Base-by-base conservation (phyloP, 1,139 yeast genomes). In the Suhomyces panamericanus region DNA sequence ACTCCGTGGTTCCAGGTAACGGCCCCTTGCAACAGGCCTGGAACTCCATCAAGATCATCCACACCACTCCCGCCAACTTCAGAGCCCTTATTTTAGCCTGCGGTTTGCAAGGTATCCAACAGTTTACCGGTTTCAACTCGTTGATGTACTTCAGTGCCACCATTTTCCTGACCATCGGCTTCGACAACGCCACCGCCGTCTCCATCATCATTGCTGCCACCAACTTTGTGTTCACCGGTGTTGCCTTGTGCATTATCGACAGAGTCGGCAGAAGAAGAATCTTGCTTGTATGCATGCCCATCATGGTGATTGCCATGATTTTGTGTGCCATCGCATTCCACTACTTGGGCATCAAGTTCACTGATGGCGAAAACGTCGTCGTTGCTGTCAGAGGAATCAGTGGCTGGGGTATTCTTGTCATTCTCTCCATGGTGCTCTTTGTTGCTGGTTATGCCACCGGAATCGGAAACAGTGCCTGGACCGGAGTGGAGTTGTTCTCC, bases 401-500 rank as follows among this genome's bases (percentile, higher is more conserved):
- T 32, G 83, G 88, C 2, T 90, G 97, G 96, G 96, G 96, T 12
- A 80, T 87, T 51, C 83, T 89, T 11, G 82, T 91, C 47, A 85
- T 93, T 51, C 75, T 90, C 29, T 85, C 89, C 50, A 89, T 90
- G 89, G 88, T 91, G 55, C 64, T 81, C 43, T 93, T 78, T 60
- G 96, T 90, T 41, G 96, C 96, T 6, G 83, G 86, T 49, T 91
- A 90, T 63, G 96, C 97, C 35, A 73, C 88, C 53, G 98, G 98
- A 56, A 87, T 90, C 55, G 99, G 99, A 66, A 89, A 91, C 62
- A 91, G 89, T 49, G 98, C 99, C 41, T 91, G 99, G 99, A 96
- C 93, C 59, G 98, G 95, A 60, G 87, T 93, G 43, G 99, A 91
- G 67, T 72, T 90, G 57, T 89, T 91, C 71, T 93, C 97, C 24